Evolutionary conservation across 768 basidiomycete genomes (phyloP).

Genomic region (Hebeloma cylindrosporum): DNA sequence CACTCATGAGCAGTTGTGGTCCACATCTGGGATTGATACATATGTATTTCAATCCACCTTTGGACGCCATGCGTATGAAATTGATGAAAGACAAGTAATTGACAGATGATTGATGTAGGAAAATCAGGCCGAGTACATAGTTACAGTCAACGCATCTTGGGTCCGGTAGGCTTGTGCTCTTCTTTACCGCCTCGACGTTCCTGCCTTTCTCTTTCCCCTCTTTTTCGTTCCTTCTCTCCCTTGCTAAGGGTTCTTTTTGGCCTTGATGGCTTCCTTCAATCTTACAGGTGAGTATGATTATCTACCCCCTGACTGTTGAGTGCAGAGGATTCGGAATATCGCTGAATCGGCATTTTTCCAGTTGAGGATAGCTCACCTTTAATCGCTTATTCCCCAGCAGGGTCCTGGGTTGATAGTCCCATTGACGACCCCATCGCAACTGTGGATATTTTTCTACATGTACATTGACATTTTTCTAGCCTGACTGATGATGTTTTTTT

Average conservation of each 20-base stretch:
- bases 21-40: too few species aligned
- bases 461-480: neutral
- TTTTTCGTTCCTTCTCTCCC: slow-evolving; percentile 22
- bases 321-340: neutral
- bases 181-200: slow-evolving; percentile 21
- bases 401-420: slow-evolving; percentile 50
- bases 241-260: slow-evolving; percentile 21
- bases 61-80: too few species aligned
- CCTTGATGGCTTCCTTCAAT: slow-evolving; percentile 51
- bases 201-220: slow-evolving; percentile 19
- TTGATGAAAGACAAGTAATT: slow-evolving; percentile 3
- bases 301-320: neutral
- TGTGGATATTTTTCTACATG: slow-evolving; percentile 27
- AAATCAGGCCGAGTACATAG: too few species aligned
- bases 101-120: neutral
- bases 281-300: slow-evolving; percentile 33
- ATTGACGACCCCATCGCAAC: slow-evolving; percentile 37
- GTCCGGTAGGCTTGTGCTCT: slow-evolving; percentile 4
- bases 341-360: slow-evolving; percentile 21
- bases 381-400: slow-evolving; percentile 48
- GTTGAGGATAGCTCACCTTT: slow-evolving; percentile 60
- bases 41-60: too few species aligned
- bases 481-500: neutral
- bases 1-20: too few species aligned
- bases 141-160: neutral